Base-by-base conservation (phyloP, 129 eudicot genomes). In the Flaveria linearis region DNA sequence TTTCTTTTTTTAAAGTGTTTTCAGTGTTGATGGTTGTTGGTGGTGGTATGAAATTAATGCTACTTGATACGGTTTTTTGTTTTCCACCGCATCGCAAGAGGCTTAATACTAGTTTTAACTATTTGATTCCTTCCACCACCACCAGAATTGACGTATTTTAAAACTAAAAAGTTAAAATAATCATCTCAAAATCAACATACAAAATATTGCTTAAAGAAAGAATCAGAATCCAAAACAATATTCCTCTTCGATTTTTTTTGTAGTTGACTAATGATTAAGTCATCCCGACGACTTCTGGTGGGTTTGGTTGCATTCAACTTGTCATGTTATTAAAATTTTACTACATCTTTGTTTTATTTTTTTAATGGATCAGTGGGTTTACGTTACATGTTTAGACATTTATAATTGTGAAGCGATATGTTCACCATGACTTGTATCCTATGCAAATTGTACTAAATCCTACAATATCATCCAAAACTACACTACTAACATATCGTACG, bases 221-320 rank as follows among this genome's bases (percentile, higher is more conserved):
- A 61, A 74, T 52, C 13, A 72, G 43, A 56, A 74, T 23, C n/a
- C 17, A 17, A 45, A 74, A 74, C 70, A 15, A 43, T 33, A 74
- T 28, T 15, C 56, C n/a, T 73, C 61, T 26, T 22, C 2, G 23
- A 16, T 56, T 22, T 28, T 28, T 28, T 66, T 64, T 76, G 63
- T 50, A 23, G 80, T 65, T 76, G 67, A 76, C 80, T 76, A 76
- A 51, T 76, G 42, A 50, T 65, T 23, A 15, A 65, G 15, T 65
- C 64, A 65, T 11, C 36, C 41, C 65, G 65, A 76, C 73, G 73
- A 50, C 80, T 76, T 76, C 28, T 64, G 42, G 65, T 76, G 25
- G 51, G 73, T 64, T 76, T 61, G 73, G 73, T 50, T 65, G 14
- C 41, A 50, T 50, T 20, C 65, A 64, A 64, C 62, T 76, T 65